Percentiles rank a stretch among this genome's conserved stretches.
Evolutionary conservation across 208 protist genomes (phyloP).

Genomic region (Leptomonas pyrrhocoris): DNA sequence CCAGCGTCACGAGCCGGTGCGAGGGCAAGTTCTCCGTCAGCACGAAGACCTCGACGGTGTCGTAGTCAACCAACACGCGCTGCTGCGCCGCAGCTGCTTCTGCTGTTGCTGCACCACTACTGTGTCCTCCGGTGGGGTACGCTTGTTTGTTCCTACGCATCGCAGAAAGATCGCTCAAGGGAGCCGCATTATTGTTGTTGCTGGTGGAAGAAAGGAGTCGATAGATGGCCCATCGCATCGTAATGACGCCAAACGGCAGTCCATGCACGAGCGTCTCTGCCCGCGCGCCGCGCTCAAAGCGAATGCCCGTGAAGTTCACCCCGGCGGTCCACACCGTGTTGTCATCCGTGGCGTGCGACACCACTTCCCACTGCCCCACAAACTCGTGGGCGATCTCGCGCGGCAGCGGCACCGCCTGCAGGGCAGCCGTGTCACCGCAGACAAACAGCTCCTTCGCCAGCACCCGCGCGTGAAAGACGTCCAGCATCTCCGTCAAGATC

Average conservation of each 20-base stretch:
- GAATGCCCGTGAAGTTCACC: conserved; percentile 65
- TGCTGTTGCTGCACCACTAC: not conserved
- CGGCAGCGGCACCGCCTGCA: conserved; percentile 75
- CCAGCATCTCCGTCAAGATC: conserved; percentile 56
- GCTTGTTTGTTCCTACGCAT: not conserved
- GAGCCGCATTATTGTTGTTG: not conserved
- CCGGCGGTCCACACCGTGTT: conserved; percentile 57
- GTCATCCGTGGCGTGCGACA: conserved; percentile 68
- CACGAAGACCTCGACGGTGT: conserved; percentile 71
- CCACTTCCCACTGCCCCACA: conserved; percentile 79
- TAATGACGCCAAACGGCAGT: conserved; percentile 87
- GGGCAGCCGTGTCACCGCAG: conserved; percentile 63
- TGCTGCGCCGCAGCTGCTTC: conserved; percentile 3
- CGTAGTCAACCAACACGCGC: conserved; percentile 77
- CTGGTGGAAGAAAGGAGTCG: conserved; percentile 7
- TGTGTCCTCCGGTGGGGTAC: not conserved
- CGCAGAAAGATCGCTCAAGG: not conserved
- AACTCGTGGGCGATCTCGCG: conserved; percentile 67
- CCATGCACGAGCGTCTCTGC: conserved; percentile 65
- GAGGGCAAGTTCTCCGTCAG: conserved; percentile 79
- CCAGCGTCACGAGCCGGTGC: conserved; percentile 74
- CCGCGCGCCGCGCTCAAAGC: conserved; percentile 51
- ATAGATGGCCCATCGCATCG: conserved; percentile 85
- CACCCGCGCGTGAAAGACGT: conserved; percentile 80
- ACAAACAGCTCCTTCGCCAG: conserved; percentile 65